phyloP scores from a whole-genome alignment of 1,284 basidiomycete species.

The Cryptococcus sp. region DNA sequence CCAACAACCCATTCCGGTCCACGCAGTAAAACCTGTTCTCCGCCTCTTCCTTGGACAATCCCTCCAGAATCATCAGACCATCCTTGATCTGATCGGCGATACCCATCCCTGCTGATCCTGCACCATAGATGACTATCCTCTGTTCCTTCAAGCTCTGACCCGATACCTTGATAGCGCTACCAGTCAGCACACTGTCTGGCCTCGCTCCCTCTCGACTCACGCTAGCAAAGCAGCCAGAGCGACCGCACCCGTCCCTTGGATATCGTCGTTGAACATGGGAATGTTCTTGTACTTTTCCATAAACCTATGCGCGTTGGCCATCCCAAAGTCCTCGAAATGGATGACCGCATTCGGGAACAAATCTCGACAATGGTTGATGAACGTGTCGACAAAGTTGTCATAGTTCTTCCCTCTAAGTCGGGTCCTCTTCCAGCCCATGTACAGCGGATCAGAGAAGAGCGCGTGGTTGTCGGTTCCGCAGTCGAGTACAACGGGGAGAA shows the following conservation, averaged over 20 bases:
- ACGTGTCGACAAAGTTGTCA: constrained; percentile 50
- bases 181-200: constrained; percentile 5
- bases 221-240: constrained; percentile 56
- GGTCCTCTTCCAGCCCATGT: constrained; percentile 50
- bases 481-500: constrained; percentile 63
- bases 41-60: constrained; percentile 57
- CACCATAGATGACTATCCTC: constrained; percentile 70
- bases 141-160: constrained; percentile 64
- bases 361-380: constrained; percentile 44
- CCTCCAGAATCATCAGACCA: constrained; percentile 62
- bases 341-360: constrained; percentile 47
- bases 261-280: constrained; percentile 65
- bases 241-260: constrained; percentile 79
- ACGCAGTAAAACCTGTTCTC: constrained; percentile 61
- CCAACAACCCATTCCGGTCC: constrained; percentile 48
- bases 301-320: constrained; percentile 64
- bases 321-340: constrained; percentile 50
- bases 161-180: constrained; percentile 59
- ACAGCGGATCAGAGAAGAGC: constrained; percentile 44
- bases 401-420: constrained; percentile 47
- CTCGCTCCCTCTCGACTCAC: constrained; percentile 20
- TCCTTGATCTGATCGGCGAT: constrained; percentile 62
- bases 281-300: constrained; percentile 58
- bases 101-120: constrained; percentile 75
- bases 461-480: constrained; percentile 69